phyloP scores from a whole-genome alignment of 768 basidiomycete species.

The Lactarius tabidus region DNA sequence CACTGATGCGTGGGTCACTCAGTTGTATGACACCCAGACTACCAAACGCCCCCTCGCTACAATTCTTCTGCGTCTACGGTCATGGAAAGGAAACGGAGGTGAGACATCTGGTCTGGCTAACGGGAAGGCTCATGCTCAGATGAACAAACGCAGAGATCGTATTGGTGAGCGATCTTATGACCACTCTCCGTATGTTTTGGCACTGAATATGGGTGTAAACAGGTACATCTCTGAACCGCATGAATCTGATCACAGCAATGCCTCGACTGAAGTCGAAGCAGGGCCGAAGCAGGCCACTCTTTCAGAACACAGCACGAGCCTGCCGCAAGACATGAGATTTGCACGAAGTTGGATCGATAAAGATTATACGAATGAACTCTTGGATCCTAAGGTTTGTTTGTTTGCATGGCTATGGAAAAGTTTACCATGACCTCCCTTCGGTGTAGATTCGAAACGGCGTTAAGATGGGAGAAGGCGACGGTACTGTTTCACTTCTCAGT shows the following conservation, averaged over 20 bases:
- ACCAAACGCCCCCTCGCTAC: slow-evolving; percentile 88
- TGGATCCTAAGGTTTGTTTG: slow-evolving; percentile 48
- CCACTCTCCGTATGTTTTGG: neutral
- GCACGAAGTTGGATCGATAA: slow-evolving; percentile 81
- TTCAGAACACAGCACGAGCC: slow-evolving; percentile 34
- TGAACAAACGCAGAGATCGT: slow-evolving; percentile 56
- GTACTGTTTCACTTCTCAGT: slow-evolving; percentile 82
- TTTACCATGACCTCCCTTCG: too few relatives aligned
- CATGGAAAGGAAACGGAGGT: slow-evolving; percentile 96
- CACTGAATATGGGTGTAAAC: neutral
- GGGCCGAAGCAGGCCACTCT: slow-evolving; percentile 49
- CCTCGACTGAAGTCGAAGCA: slow-evolving; percentile 41
- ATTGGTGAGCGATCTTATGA: slow-evolving; percentile 50
- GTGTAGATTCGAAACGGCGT: slow-evolving; percentile 73
- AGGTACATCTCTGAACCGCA: slow-evolving; percentile 73
- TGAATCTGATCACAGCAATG: slow-evolving; percentile 56
- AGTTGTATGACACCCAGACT: slow-evolving; percentile 44
- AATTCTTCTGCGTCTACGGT: slow-evolving; percentile 90
- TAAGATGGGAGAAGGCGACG: slow-evolving; percentile 92
- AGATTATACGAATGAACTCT: slow-evolving; percentile 63
- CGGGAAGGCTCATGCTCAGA: neutral
- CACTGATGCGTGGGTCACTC: neutral
- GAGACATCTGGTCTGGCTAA: slow-evolving; percentile 28
- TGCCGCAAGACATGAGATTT: slow-evolving; percentile 51
- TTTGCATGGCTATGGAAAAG: neutral